Base-by-base conservation (phyloP, 2,329 filamentous ascomycete species). In the Parafenestella ontariensis region DNA sequence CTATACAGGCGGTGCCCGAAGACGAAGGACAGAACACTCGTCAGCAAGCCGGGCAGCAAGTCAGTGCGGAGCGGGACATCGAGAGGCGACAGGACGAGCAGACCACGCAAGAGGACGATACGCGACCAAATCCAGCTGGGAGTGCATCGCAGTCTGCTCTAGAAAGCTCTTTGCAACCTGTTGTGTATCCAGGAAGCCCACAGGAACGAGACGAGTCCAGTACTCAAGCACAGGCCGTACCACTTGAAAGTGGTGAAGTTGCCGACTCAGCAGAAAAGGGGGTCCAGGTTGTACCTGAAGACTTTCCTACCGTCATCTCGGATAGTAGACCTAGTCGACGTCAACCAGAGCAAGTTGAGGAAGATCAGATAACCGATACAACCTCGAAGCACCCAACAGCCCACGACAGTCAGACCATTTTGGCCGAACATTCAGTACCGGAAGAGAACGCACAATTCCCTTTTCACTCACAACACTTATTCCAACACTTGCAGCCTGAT, bases 401-500 rank as follows among this genome's bases (percentile, higher is more conserved):
- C 33, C 20, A 23, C 5, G 36, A 21, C 17, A 23, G 20, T 5
- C 36, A 53, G 37, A 34, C 49, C 45, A 52, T 47, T 52, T 28
- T 54, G 36, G 53, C 28, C 28, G 58, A 65, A n/a, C 49, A 50
- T 34, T 54, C 52, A 39, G 42, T 37, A 21, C 24, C 24, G 13
- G 55, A 54, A 49, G 46, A 64, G 10, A 51, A 49, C 47, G 58
- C 31, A 5, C 64, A 62, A 15, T 59, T 55, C 20, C 54, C 56
- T 9, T 58, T 53, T 6, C 57, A 52, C 41, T 61, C 52, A 10
- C 61, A 61, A 42, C 34, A 52, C 17, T 18, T 13, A 3, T 13
- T 13, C 3, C 28, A 31, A 10, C 28, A 13, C 28, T 31, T 31
- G 7, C 28, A 31, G 13, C 3, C 28, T 31, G 28, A 6, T 31